phyloP scores from a whole-genome alignment of 2,329 filamentous ascomycete genomes.

The Arachnopeziza araneosa region DNA sequence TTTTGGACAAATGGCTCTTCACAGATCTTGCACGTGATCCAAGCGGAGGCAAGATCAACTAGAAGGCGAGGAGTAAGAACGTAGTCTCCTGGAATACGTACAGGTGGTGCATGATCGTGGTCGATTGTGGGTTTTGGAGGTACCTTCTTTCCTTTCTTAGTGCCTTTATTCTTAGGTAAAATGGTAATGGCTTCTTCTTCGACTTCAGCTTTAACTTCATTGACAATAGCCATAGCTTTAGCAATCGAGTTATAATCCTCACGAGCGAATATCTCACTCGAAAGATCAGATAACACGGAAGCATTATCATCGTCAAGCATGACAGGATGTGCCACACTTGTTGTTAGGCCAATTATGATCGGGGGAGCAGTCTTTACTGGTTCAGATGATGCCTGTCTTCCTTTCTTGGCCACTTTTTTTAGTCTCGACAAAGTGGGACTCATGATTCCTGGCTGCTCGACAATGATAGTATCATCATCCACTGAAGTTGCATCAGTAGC shows the following conservation, averaged over 20 bases:
- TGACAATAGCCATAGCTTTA: not conserved
- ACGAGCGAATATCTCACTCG: constrained; percentile 12
- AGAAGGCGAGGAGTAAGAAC: constrained; percentile 73
- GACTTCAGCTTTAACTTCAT: not conserved
- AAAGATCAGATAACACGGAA: constrained; percentile 17
- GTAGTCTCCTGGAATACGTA: constrained; percentile 70
- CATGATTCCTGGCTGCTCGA: constrained; percentile 11
- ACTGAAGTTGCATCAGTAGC: constrained; percentile 31
- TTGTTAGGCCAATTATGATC: constrained; percentile 20
- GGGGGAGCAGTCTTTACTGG: constrained; percentile 17
- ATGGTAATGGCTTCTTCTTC: not conserved
- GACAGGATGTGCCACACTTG: constrained; percentile 18
- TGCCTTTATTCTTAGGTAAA: not conserved
- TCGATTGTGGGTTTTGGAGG: constrained; percentile 16
- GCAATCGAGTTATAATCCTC: not conserved
- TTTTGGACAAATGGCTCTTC: constrained; percentile 77
- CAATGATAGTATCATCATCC: constrained; percentile 30
- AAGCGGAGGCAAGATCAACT: constrained; percentile 67
- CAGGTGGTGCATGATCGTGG: constrained; percentile 20
- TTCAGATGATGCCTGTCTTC: constrained; percentile 10
- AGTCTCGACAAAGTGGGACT: constrained; percentile 14
- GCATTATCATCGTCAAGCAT: constrained; percentile 10
- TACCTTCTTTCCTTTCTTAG: constrained; percentile 14
- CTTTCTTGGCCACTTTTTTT: constrained; percentile 6
- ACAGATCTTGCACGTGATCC: constrained; percentile 88